Base-by-base conservation (phyloP, 371 early-diverging fungal species). In the Mortierella sp. region DNA sequence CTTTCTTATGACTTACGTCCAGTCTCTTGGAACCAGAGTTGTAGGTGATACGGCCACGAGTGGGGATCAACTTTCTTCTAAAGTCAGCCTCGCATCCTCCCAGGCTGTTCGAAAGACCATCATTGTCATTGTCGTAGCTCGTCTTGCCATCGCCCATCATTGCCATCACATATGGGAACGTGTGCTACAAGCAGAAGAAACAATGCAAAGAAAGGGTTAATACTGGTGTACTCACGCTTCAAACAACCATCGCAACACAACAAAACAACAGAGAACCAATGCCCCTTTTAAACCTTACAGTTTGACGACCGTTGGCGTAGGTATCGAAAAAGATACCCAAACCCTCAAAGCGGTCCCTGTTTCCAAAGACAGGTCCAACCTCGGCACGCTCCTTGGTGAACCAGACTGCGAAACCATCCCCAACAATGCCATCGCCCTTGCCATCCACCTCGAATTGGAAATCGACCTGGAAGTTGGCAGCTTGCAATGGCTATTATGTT, bases 341-440 rank as follows among this genome's bases (percentile, higher is more conserved):
- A 3, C 99, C 99, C 60, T 94, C 92, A 85, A 98, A 98, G 58
- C 93, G 88, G 89, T 98, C 97, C 58, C 91, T 88, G 84, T 91
- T 94, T 8, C 99, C 99, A 91, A 98, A 98, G 24, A 98, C 98
- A 28, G 97, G 96, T 3, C 99, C 96, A 58, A 50, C 44, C 31
- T 82, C 82, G 21, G 88, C 90, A 54, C 93, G 92, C 50, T 95
- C 94, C 78, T 90, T 86, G 45, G 95, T 93, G 75, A 89, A 94
- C 96, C 95, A 98, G 89, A 98, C 93, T 34, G 98, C 99, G 89
- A 99, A 95, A 21, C 99, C 99, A 88, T 99, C 99, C 55, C 99
- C 99, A 77, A 89, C 94, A 65, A 98, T 84, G 44, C 76, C 83
- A 26, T 87, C 86, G 52, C 91, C 89, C 73, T 91, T 91, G 76